Percentiles rank a stretch among this genome's conserved stretches.
Evolutionary conservation across 768 basidiomycete genomes (phyloP).

Genomic region (Termitomyces bulborhizus): DNA sequence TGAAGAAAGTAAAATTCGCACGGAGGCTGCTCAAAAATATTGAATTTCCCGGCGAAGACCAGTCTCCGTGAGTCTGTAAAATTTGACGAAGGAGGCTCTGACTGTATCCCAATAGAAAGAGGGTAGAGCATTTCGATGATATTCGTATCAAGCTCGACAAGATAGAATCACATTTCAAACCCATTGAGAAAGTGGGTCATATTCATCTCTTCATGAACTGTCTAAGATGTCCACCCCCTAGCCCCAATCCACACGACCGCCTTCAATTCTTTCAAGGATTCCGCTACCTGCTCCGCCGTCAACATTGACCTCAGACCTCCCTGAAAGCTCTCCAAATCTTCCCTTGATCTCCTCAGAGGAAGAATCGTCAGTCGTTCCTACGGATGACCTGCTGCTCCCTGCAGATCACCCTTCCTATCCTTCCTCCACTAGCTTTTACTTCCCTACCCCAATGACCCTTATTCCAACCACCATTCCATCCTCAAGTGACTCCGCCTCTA

Average conservation of each 20-base stretch:
- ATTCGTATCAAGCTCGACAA: constrained; percentile 45
- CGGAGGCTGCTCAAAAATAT: constrained; percentile 51
- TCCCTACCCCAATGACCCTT: constrained; percentile 15
- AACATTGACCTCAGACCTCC: constrained; percentile 17
- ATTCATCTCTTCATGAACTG: not conserved
- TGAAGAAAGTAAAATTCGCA: constrained; percentile 48
- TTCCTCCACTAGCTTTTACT: constrained; percentile 5
- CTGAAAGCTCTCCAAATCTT: not conserved
- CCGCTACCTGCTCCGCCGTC: constrained; percentile 32
- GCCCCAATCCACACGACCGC: constrained; percentile 34
- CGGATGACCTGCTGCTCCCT: constrained; percentile 36
- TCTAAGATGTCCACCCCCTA: constrained; percentile 14
- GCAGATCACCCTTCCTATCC: constrained; percentile 22
- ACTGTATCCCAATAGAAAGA: constrained; percentile 27
- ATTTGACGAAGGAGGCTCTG: not conserved
- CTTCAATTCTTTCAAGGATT: constrained; percentile 47
- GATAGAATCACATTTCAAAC: constrained; percentile 46
- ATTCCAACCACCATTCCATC: constrained; percentile 21
- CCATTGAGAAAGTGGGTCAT: constrained; percentile 44
- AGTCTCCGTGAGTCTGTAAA: constrained; percentile 30
- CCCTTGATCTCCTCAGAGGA: not conserved
- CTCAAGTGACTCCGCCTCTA: constrained; percentile 8
- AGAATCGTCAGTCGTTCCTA: not conserved
- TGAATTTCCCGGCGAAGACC: constrained; percentile 41
- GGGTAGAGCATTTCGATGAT: constrained; percentile 37